These are phyloP conservation scores for Gypsophila paniculata DNA, from an alignment of 179 eudicot species.

Conservation along the genomic window DNA sequence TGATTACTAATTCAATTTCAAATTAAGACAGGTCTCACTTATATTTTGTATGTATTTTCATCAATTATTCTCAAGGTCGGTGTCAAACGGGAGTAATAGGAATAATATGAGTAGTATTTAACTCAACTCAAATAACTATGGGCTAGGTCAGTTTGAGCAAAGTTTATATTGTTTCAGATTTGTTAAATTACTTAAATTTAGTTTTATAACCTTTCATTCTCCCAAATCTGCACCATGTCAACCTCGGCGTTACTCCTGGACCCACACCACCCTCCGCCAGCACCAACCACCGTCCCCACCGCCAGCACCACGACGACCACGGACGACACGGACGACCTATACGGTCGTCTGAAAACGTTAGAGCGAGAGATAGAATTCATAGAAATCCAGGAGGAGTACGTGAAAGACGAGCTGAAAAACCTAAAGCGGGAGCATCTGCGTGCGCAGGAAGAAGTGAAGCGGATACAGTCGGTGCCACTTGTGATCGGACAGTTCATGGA, in stretches of 20 bases:
- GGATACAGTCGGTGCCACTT: conserved; percentile 91
- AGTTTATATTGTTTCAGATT: no score
- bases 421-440: conserved; percentile 74
- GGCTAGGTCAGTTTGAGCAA: no score
- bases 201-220: no score
- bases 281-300: conserved; percentile 7
- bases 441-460: conserved; percentile 85
- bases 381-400: conserved; percentile 86
- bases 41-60: no score
- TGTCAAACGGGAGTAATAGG: no score
- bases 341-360: conserved; percentile 58
- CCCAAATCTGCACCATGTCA: conserved; percentile 36
- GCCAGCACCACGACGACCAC: neutral
- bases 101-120: no score
- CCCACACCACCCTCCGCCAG: conserved; percentile 27
- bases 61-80: no score
- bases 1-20: no score
- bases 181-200: neutral
- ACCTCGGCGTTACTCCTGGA: conserved; percentile 56
- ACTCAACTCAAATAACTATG: no score
- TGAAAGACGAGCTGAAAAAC: conserved; percentile 85
- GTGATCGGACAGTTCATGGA: conserved; percentile 98
- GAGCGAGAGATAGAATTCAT: conserved; percentile 66
- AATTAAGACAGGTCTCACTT: no score
- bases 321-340: conserved; percentile 53